These are phyloP conservation scores for Beauveria sp. DNA, from an alignment of 2,329 filamentous ascomycete genomes.

Conservation along the genomic window DNA sequence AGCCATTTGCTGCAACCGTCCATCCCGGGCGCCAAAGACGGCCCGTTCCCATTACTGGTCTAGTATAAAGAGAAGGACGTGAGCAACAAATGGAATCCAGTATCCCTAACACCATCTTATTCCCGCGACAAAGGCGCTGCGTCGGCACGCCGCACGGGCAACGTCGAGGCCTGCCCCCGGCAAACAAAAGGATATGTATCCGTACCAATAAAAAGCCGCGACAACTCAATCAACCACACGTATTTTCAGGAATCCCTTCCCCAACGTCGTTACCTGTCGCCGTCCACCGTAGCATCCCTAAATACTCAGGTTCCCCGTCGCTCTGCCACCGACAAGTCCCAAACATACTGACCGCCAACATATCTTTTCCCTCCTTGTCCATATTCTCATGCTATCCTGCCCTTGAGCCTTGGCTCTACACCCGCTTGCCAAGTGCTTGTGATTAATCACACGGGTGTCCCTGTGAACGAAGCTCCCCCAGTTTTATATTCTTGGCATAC, in stretches of 20 bases:
- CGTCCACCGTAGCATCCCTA: neutral
- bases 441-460: neutral
- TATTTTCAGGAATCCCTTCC: neutral
- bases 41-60: neutral
- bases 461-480: neutral
- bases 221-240: neutral
- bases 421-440: neutral
- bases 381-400: neutral
- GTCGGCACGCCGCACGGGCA: neutral
- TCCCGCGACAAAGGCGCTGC: neutral
- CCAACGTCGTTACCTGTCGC: neutral
- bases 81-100: too few relatives aligned
- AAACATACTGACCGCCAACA: conserved; percentile 3
- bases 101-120: neutral
- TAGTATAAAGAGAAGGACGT: neutral
- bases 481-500: neutral
- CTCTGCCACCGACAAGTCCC: neutral
- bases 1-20: neutral
- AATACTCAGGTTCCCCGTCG: neutral
- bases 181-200: neutral
- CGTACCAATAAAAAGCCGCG: neutral
- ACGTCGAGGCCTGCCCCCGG: neutral
- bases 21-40: too few relatives aligned
- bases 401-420: neutral
- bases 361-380: neutral